Percentiles rank a stretch among this genome's conserved stretches.
Conservation (phyloP, 2,329 filamentous ascomycete species). For the Alternaria gansuensis region DNA sequence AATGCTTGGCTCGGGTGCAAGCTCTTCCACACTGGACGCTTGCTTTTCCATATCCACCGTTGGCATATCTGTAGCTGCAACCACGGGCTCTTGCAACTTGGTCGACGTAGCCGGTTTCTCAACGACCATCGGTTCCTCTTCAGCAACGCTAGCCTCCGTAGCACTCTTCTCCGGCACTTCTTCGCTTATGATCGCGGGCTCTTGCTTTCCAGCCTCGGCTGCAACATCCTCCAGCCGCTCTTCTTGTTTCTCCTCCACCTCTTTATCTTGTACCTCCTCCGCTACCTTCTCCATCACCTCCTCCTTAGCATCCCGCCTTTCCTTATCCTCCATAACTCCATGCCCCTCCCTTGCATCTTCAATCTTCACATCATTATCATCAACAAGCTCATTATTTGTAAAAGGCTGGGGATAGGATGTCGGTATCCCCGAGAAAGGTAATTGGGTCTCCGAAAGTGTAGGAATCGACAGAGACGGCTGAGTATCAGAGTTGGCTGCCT, state of each 20-base stretch:
- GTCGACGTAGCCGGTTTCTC: constrained; percentile 6
- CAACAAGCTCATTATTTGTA: constrained; percentile 39
- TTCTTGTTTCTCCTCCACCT: constrained; percentile 17
- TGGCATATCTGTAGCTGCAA: constrained; percentile 13
- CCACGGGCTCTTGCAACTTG: constrained; percentile 11
- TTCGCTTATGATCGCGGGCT: constrained; percentile 21
- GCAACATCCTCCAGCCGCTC: constrained; percentile 8
- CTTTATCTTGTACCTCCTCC: constrained; percentile 1
- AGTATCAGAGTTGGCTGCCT: constrained; percentile 46
- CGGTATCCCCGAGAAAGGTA: constrained; percentile 44
- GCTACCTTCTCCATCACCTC: constrained; percentile 4
- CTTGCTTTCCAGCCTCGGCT: constrained; percentile 5
- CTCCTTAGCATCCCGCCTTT: neutral
- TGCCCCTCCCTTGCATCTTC: constrained; percentile 15
- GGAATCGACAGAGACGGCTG: constrained; percentile 42
- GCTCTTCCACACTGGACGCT: constrained; percentile 23
- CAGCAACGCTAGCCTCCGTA: neutral
- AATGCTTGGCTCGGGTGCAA: constrained; percentile 12
- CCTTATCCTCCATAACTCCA: constrained; percentile 5
- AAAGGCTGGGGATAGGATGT: constrained; percentile 38
- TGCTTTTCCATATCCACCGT: constrained; percentile 30
- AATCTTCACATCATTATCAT: constrained; percentile 20
- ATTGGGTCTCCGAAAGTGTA: constrained; percentile 43
- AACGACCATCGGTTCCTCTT: constrained; percentile 2
- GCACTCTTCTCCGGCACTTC: constrained; percentile 4